Base-by-base conservation (phyloP, 1,139 yeast genomes). In the Lizanozyma gosingica region DNA sequence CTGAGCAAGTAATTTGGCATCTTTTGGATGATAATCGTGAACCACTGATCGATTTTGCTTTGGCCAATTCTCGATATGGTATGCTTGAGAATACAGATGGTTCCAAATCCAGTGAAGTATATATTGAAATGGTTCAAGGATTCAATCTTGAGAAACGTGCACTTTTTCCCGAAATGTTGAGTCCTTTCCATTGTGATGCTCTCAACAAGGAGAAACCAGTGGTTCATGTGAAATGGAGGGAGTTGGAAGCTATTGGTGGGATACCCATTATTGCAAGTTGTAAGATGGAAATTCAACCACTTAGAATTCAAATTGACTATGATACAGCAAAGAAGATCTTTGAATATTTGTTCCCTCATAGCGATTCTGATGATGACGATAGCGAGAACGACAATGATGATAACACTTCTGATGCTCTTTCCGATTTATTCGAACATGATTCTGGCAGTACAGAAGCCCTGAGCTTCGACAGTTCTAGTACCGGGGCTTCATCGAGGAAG, bases 191-290 rank as follows among this genome's bases (percentile, higher is more conserved):
- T 27, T 14, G 33, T 14, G 33, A 15, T 14, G 40, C 39, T 11
- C 41, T 43, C 15, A 32, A 41, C 2, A 37, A 39, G 6, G 40
- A 40, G 4, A 37, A 39, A 4, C 72, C 78, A 1, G 52, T 85
- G 47, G 63, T 85, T 11, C 59, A 65, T 33, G 64, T 83, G 39
- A 65, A 70, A 14, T 88, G 97, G 97, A 72, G 76, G 6, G 70
- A 82, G 73, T 65, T 83, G 37, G 80, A 77, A 34, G 86, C 94
- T 0, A 84, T 88, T 41, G 97, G 96, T 3, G 97, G 97, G 2
- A 88, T 88, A 38, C 72, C 81, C 0, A 78, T 86, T 27, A 57
- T 71, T 54, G 62, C 63, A 40, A 55, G 59, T 38, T 72, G 72
- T 2, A 57, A 56, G 35, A 62, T 88, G 50, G 74, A 72, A 17